Evolutionary conservation across 495 filamentous ascomycete genomes (phyloP), one percentile per base, ranked within the genome.

Genomic region (Monascus purpureus): DNA sequence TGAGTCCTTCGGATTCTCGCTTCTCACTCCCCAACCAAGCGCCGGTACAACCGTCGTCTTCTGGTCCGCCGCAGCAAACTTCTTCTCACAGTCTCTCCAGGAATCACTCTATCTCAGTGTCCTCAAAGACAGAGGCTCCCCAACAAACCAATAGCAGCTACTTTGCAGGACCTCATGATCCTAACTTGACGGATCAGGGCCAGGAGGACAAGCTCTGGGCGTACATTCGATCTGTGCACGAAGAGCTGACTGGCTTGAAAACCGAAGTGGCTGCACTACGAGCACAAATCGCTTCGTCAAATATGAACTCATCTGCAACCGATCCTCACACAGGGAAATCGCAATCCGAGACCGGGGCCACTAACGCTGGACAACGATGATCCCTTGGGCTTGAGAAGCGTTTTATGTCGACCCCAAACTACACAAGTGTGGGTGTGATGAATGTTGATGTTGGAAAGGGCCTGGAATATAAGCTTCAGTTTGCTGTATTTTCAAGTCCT

Each of bases 1-100:
- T 70, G 36, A 59, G 38, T 22, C 60, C 63, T 9, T 52, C 65
- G 1, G 65, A 70, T 30, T 41, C 56, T 35, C 60, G 64, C 13
- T 67, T 53, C 37, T 52, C 54, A 15, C 42, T 63, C 17, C 61
- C 63, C 25, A 38, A 43, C 14, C 57, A 50, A 39, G 31, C 38
- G 6, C 24, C 38, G 6, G 27, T 29, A 15, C 27, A 29, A 16
- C 29, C 29, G 17, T 12, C 31, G 16, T 31, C 40, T 17, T 30
- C 37, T 12, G 37, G 17, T 15, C 31, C 46, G 35, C 36, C 40
- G 19, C 62, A 49, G 36, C 59, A 52, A 27, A 45, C 46, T 2
- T 32, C 55, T 17, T 52, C 52, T 6, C 57, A 59, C 32, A 53
- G 52, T 19, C 58, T 53, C 35, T 63, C 63, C 8, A 55, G 53